Base-by-base conservation (phyloP, 73 alveolate species). In the Symbiodinium natans region DNA sequence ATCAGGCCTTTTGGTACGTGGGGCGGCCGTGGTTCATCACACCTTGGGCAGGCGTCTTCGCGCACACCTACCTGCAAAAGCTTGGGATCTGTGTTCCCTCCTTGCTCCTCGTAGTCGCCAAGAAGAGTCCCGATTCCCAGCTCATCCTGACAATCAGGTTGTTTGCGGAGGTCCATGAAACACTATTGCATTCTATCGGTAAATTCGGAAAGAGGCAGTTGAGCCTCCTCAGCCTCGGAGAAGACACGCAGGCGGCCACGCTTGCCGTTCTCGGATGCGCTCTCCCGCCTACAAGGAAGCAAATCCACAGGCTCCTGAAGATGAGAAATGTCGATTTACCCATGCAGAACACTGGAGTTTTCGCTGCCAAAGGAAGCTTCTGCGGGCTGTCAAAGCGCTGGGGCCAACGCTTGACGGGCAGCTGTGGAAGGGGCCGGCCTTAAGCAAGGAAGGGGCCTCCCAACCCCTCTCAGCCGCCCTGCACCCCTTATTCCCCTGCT, bases 11-110 rank as follows among this genome's bases (percentile, higher is more conserved):
- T 59, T 90, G 97, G 41, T 71, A 90, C 36, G 97, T 90, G 15
- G 97, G 97, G 17, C 80, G 75, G 2, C 97, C 97, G 31, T 90
- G 97, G 42, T 90, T 90, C 89, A 90, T 90, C n/a, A 33, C 54
- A 27, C 1, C 38, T 33, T 33, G 15, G 8, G 63, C 13, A 34
- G 39, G 8, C 19, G 38, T 23, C 31, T 63, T 63, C 38, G 7
- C 38, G 29, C 38, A 29, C 11, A 9, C 38, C 25, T 63, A 48
- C 63, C 25, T 6, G 80, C 80, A 33, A 34, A 25, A 75, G 42
- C 42, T 0, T 29, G 85, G 85, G 36, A 42, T n/a, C 6, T 17
- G 36, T 38, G 41, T 0, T 27, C 17, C 71, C 27, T 52, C 97
- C 97, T 15, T 71, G 86, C 56, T 90, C 97, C 39, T 63, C 52